Percentiles rank a stretch among this genome's conserved stretches.
These are phyloP conservation scores for Fusarium pilosicola DNA, from an alignment of 2,329 filamentous ascomycete genomes.

Conservation along the genomic window DNA sequence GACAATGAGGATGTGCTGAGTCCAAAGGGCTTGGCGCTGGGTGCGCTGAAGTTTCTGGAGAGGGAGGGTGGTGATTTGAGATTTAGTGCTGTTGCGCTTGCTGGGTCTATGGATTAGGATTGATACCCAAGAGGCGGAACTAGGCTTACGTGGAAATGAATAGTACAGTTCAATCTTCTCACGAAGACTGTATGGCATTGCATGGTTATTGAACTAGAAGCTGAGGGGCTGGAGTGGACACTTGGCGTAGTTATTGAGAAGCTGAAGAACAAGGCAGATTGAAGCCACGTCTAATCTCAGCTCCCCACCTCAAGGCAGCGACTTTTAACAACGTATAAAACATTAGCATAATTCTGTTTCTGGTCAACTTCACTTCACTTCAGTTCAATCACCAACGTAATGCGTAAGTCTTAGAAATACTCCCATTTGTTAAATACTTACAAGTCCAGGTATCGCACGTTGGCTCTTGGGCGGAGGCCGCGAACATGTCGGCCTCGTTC, in stretches of 20 bases:
- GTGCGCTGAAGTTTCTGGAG: constrained; percentile 67
- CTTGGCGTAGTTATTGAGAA: not conserved
- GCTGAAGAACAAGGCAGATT: constrained; percentile 21
- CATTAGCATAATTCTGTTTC: accelerated
- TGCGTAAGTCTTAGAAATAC: constrained; percentile 23
- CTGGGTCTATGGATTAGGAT: constrained; percentile 59
- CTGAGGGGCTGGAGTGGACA: not conserved
- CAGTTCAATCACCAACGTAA: not conserved
- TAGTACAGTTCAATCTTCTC: not conserved
- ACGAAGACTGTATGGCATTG: not conserved
- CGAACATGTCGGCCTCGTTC: constrained; percentile 32
- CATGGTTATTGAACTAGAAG: not conserved
- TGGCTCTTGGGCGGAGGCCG: constrained; percentile 37
- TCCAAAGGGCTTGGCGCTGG: constrained; percentile 77
- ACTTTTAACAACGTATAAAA: constrained; percentile 21
- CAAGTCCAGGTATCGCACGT: constrained; percentile 29
- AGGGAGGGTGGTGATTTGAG: constrained; percentile 65
- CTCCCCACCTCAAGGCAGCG: constrained; percentile 40
- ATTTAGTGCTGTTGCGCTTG: constrained; percentile 68
- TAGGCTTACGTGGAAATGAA: not conserved
- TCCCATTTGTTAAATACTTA: accelerated
- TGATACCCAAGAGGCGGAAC: constrained; percentile 25
- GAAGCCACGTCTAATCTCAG: constrained; percentile 37
- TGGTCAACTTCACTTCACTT: no score
- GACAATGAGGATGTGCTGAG: constrained; percentile 77